Percentiles rank a stretch among this genome's conserved stretches.
Conservation (phyloP, 2,329 filamentous ascomycete species). For the Ilyonectria mors-panacis region DNA sequence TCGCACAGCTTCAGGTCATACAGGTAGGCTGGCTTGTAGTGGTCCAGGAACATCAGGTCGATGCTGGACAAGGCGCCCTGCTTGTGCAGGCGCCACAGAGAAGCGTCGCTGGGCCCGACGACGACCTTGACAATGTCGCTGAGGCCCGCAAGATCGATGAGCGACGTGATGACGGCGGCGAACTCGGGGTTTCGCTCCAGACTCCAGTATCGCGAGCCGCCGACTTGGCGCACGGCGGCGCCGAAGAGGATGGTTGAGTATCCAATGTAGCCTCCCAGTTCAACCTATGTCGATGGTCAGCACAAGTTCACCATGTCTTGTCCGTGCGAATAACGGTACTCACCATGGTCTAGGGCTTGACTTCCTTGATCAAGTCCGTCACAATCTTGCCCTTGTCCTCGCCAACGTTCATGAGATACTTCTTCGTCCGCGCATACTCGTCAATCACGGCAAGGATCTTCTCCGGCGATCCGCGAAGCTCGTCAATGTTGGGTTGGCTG, state of each 20-base stretch:
- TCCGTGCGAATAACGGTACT: neutral
- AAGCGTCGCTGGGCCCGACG: slow-evolving; percentile 78
- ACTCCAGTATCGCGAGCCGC: slow-evolving; percentile 77
- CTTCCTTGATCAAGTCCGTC: slow-evolving; percentile 75
- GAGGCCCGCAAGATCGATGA: slow-evolving; percentile 84
- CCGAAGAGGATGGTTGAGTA: slow-evolving; percentile 87
- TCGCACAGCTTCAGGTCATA: slow-evolving; percentile 84
- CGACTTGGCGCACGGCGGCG: slow-evolving; percentile 73
- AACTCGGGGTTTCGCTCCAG: slow-evolving; percentile 83
- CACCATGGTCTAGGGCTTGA: slow-evolving; percentile 77
- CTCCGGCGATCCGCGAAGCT: slow-evolving; percentile 74
- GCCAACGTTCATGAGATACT: slow-evolving; percentile 87
- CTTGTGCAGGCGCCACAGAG: slow-evolving; percentile 72
- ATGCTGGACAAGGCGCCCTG: slow-evolving; percentile 70
- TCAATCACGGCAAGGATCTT: slow-evolving; percentile 80
- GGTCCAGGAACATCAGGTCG: slow-evolving; percentile 84
- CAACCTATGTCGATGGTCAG: slow-evolving; percentile 61
- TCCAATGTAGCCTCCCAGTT: slow-evolving; percentile 85
- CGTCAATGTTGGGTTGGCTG: slow-evolving; percentile 70
- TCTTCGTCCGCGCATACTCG: slow-evolving; percentile 71
- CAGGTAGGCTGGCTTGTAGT: slow-evolving; percentile 83
- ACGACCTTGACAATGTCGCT: slow-evolving; percentile 78
- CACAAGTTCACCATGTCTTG: too few relatives aligned
- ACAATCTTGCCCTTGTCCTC: slow-evolving; percentile 81
- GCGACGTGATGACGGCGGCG: slow-evolving; percentile 75